Evolutionary conservation across 305 asterid genomes (phyloP), one percentile per base, ranked within the genome.

Genomic region (Caryopteris hybrid): DNA sequence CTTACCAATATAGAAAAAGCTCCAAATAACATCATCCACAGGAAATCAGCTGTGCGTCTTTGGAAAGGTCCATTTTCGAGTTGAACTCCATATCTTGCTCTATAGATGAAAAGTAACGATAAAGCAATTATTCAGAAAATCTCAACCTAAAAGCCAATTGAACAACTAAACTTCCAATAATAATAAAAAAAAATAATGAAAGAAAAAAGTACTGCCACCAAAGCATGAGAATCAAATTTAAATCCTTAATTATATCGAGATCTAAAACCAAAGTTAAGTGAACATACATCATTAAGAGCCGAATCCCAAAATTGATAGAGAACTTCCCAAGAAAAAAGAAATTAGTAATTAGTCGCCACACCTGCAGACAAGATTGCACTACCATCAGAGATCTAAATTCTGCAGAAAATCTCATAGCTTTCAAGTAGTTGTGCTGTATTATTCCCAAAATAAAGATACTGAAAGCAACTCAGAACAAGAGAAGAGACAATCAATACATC

Each of bases 1-100:
- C 43, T 70, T 20, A 68, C 98, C 97, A 91, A 69, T 64, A 91
- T 62, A 25, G 92, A 67, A 63, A 89, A 51, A 61, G 97, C 90
- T 80, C 99, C 98, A 84, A 91, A 86, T 69, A 94, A 62, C 94
- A 91, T 85, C 99, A 94, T 94, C 98, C 98, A 91, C 86, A 94
- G 77, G 83, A 94, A 94, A 83, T 94, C 99, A 57, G 99, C 95
- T 59, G 99, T 89, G 72, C 97, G 98, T 66, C 95, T 84, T 74
- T 85, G 75, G 68, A 88, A 94, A 57, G 98, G 95, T 73, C 91
- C 97, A 70, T 57, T 79, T 78, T 94, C 99, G 71, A 94, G 87
- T 80, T 91, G 99, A 79, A 89, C 96, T 71, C 99, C 99, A 71
- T 94, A 94, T 84, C 99, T 86, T 67, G 95, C 97, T 88, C 99